A percentile compares a stretch with the other conserved stretches of the same genome.
phyloP scores from a whole-genome alignment of 192 early-diverging fungal species.

The Chytriomyces confervae region DNA sequence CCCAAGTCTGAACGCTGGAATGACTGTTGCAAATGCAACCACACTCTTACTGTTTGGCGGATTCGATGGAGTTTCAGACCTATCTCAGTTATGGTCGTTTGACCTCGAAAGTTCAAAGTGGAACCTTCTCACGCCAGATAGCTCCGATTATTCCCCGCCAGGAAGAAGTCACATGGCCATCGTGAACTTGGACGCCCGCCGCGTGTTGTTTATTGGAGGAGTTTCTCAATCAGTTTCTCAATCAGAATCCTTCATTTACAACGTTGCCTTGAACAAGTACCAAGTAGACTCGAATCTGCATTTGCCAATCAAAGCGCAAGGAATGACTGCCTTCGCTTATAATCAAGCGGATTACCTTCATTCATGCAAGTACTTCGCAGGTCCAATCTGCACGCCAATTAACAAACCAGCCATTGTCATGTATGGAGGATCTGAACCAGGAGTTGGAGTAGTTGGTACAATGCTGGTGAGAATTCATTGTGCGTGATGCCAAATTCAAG shows the following conservation, averaged over 20 bases:
- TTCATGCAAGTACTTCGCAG: neutral
- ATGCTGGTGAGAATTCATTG: neutral
- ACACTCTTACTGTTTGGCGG: slow-evolving; percentile 20
- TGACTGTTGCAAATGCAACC: slow-evolving; percentile 13
- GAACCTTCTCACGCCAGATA: neutral
- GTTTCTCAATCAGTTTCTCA: neutral
- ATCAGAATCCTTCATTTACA: slow-evolving; percentile 4
- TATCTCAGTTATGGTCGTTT: slow-evolving; percentile 14
- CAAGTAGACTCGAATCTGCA: neutral
- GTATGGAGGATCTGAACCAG: slow-evolving; percentile 19
- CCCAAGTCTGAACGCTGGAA: neutral
- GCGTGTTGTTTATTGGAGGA: slow-evolving; percentile 10
- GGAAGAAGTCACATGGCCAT: neutral
- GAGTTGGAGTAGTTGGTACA: neutral
- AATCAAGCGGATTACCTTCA: neutral
- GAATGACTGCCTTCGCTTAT: neutral
- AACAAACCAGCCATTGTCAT: slow-evolving; percentile 3
- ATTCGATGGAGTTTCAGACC: slow-evolving; percentile 13
- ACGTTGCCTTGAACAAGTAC: slow-evolving; percentile 1
- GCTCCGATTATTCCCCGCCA: neutral
- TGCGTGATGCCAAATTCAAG: neutral
- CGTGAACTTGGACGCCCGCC: neutral
- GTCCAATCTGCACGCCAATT: neutral
- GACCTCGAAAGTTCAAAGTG: neutral
- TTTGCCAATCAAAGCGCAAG: slow-evolving; percentile 1